These are phyloP conservation scores for Amaranthus palmeri DNA, from an alignment of 148 eudicot genomes.

Conservation along the genomic window DNA sequence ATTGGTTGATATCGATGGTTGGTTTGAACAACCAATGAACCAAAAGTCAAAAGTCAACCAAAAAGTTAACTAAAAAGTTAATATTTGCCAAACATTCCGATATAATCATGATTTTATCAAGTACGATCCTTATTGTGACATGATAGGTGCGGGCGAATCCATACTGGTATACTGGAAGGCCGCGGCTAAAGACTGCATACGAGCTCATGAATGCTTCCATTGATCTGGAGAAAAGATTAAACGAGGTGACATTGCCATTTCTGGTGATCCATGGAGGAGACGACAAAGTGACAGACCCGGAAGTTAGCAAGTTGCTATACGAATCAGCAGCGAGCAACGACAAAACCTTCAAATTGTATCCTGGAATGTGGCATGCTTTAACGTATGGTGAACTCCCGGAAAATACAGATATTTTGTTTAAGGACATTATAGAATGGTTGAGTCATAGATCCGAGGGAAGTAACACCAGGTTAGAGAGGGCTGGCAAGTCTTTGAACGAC, in stretches of 20 bases:
- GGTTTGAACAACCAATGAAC: too few relatives aligned
- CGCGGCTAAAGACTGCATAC: slow-evolving; percentile 59
- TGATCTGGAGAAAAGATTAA: slow-evolving; percentile 57
- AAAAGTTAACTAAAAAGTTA: too few relatives aligned
- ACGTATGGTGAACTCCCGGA: slow-evolving; percentile 72
- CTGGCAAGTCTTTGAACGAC: slow-evolving; percentile 25
- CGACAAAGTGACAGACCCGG: slow-evolving; percentile 62
- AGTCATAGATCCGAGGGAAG: slow-evolving; percentile 30
- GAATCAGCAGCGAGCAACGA: slow-evolving; percentile 56
- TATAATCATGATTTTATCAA: too few relatives aligned
- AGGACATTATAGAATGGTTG: slow-evolving; percentile 60
- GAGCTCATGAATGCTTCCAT: slow-evolving; percentile 47
- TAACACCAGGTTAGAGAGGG: slow-evolving; percentile 40
- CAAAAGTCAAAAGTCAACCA: too few relatives aligned
- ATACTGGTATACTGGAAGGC: slow-evolving; percentile 73
- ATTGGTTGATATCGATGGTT: too few relatives aligned
- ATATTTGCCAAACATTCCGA: too few relatives aligned
- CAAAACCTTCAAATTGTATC: slow-evolving; percentile 71
- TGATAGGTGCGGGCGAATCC: slow-evolving; percentile 66
- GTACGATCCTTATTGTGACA: not conserved
- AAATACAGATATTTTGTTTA: slow-evolving; percentile 47
- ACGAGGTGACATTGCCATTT: slow-evolving; percentile 64
- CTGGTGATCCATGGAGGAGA: slow-evolving; percentile 59
- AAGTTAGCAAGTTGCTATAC: slow-evolving; percentile 46
- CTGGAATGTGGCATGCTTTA: slow-evolving; percentile 86